Percentiles rank a stretch among this genome's conserved stretches.
Conservation (phyloP, 306 rosid species). For the Lablab purpureus region DNA sequence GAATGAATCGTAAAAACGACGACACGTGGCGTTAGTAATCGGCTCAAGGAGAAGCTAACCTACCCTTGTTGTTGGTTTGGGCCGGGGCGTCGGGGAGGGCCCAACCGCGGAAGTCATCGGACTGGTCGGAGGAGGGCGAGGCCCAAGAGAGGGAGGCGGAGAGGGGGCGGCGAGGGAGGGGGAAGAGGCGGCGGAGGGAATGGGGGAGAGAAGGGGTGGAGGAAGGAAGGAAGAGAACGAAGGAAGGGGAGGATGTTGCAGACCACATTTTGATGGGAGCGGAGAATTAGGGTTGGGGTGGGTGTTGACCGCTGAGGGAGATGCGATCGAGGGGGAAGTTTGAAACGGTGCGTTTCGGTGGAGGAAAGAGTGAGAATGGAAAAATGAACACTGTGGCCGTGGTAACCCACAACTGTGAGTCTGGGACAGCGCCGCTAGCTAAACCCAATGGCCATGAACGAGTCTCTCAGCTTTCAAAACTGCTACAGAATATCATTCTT, state of each 20-base stretch:
- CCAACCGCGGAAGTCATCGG: slow-evolving; percentile 71
- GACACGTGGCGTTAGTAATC: neutral
- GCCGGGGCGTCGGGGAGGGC: slow-evolving; percentile 52
- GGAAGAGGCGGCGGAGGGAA: slow-evolving; percentile 35
- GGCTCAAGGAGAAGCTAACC: neutral
- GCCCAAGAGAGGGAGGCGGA: slow-evolving; percentile 56
- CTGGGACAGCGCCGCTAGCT: neutral
- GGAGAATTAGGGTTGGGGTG: slow-evolving; percentile 23
- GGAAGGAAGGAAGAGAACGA: slow-evolving; percentile 51
- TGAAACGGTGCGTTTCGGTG: neutral
- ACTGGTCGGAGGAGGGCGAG: slow-evolving; percentile 44
- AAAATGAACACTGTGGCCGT: neutral
- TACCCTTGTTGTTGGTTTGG: slow-evolving; percentile 38
- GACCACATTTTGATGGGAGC: slow-evolving; percentile 11
- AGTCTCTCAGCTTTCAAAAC: neutral
- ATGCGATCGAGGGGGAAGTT: neutral
- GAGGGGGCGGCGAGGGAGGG: slow-evolving; percentile 48
- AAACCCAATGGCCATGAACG: neutral
- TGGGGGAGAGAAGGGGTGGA: slow-evolving; percentile 42
- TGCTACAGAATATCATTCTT: no score
- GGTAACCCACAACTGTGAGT: neutral
- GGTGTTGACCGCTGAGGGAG: neutral
- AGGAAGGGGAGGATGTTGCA: slow-evolving; percentile 47
- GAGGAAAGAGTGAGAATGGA: neutral
- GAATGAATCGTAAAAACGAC: neutral